Base-by-base conservation (phyloP, 2,329 filamentous ascomycete genomes). In the Pseudogymnoascus sp. region DNA sequence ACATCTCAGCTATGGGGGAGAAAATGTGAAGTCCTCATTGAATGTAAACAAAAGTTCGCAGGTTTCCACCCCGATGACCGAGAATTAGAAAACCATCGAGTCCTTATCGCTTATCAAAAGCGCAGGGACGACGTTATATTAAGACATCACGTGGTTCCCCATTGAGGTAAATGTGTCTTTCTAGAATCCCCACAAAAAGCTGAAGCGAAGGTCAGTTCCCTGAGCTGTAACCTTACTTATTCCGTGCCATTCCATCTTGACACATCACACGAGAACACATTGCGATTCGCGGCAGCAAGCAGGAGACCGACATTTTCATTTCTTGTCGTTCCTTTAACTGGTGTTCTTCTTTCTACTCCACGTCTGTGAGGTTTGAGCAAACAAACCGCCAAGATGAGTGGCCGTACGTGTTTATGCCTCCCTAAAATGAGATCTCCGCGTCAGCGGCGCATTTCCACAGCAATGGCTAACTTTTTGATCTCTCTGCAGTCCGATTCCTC, bases 401-500 rank as follows among this genome's bases (percentile, higher is more conserved):
- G 73, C 71, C 73, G 74, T 76, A 68, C 74, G 74, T 74, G 61
- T 43, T 63, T 43, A 66, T 60, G 60, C 64, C 64, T 63, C 63
- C 63, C 59, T 38, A 49, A n/a, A 63, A 43, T 58, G 16, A 63
- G 45, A 65, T 64, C 64, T 63, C 60, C 62, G 49, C 43, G 35
- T 31, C 61, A 41, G 59, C 41, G 59, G 61, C 59, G 31, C 11
- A 33, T 29, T 61, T 31, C 38, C 26, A 63, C 62, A 49, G 63
- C 8, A 19, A 66, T 68, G 61, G 64, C 70, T 72, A 65, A 72
- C 66, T 31, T 61, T 66, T 64, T 63, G 65, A 63, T 38, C 64
- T 58, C 35, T 58, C 31, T 49, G 26, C 64, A 97, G 93, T 99
- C 80, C 92, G 94, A 78, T 99, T 99, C 77, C 93, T 99, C 82